phyloP scores from a whole-genome alignment of 129 eudicot genomes.

The Centella asiatica region DNA sequence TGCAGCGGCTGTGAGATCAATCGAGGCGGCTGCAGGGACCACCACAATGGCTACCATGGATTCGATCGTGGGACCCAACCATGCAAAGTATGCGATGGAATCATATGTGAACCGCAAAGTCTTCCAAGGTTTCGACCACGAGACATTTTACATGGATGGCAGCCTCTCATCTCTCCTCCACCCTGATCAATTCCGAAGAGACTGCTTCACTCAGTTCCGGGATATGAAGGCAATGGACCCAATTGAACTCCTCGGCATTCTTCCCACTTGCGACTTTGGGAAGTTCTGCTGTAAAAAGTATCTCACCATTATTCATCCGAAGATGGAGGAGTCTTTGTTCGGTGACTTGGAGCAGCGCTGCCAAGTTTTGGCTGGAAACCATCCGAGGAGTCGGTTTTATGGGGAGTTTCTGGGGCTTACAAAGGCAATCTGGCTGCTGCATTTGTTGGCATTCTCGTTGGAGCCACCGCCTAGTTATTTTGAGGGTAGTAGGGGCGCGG shows the following conservation, averaged over 20 bases:
- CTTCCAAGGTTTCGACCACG: constrained; percentile 92
- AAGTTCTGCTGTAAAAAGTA: constrained; percentile 76
- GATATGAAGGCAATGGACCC: constrained; percentile 98
- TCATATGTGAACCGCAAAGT: constrained; percentile 67
- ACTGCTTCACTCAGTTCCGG: constrained; percentile 70
- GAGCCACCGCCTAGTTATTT: constrained; percentile 90
- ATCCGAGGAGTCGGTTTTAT: constrained; percentile 84
- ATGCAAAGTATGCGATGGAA: constrained; percentile 74
- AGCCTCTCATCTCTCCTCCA: constrained; percentile 52
- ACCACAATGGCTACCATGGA: constrained; percentile 27
- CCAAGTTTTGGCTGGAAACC: constrained; percentile 69
- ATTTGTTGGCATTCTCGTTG: constrained; percentile 74
- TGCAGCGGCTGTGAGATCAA: constrained; percentile 78
- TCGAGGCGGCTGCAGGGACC: constrained; percentile 43
- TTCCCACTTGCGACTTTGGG: constrained; percentile 75
- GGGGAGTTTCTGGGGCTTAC: constrained; percentile 68
- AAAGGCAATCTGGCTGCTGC: constrained; percentile 91
- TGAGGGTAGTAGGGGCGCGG: constrained; percentile 76
- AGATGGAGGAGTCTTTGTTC: constrained; percentile 94
- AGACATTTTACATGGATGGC: constrained; percentile 90
- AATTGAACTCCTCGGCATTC: constrained; percentile 59
- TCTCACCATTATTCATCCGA: constrained; percentile 76
- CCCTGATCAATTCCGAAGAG: constrained; percentile 68
- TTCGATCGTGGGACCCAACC: constrained; percentile 46
- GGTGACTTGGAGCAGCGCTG: constrained; percentile 84